Evolutionary conservation across 352 stramenopile genomes (phyloP).

Genomic region (Plasmopara viticola): DNA sequence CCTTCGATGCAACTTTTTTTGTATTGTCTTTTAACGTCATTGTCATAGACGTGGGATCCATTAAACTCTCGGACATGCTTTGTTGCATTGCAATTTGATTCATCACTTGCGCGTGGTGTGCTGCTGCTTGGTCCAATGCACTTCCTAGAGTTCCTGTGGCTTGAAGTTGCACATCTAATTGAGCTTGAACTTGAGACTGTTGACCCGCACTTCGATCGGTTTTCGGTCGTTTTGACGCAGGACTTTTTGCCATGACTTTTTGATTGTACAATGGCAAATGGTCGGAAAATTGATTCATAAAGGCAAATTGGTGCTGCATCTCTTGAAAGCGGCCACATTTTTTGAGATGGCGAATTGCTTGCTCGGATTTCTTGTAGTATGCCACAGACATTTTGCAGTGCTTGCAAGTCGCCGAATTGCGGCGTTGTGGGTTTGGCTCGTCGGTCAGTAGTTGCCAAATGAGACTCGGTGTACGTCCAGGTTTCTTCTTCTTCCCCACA

Average conservation of each 20-base stretch:
- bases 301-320: slow-evolving; percentile 76
- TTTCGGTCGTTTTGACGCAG: slow-evolving; percentile 62
- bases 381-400: slow-evolving; percentile 81
- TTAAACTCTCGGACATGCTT: slow-evolving; percentile 55
- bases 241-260: slow-evolving; percentile 66
- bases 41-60: slow-evolving; percentile 46
- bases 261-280: slow-evolving; percentile 78
- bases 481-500: slow-evolving; percentile 68
- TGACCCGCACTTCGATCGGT: slow-evolving; percentile 18
- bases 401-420: slow-evolving; percentile 72
- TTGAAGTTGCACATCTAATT: slow-evolving; percentile 11
- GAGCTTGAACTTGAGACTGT: slow-evolving; percentile 3
- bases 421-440: slow-evolving; percentile 68
- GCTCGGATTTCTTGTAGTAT: slow-evolving; percentile 86
- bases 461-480: slow-evolving; percentile 50
- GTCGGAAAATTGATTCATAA: slow-evolving; percentile 75
- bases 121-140: slow-evolving; percentile 39
- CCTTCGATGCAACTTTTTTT: slow-evolving; percentile 30
- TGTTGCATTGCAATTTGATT: slow-evolving; percentile 76
- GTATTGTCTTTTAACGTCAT: slow-evolving; percentile 47
- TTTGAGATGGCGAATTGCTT: slow-evolving; percentile 77
- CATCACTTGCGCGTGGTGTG: slow-evolving; percentile 62
- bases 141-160: slow-evolving; percentile 20
- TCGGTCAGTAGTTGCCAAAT: slow-evolving; percentile 83
- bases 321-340: slow-evolving; percentile 74